A percentile compares a stretch with the other conserved stretches of the same genome.
Evolutionary conservation across 306 rosid species (phyloP).

Genomic region (Glycyrrhiza uralensis): DNA sequence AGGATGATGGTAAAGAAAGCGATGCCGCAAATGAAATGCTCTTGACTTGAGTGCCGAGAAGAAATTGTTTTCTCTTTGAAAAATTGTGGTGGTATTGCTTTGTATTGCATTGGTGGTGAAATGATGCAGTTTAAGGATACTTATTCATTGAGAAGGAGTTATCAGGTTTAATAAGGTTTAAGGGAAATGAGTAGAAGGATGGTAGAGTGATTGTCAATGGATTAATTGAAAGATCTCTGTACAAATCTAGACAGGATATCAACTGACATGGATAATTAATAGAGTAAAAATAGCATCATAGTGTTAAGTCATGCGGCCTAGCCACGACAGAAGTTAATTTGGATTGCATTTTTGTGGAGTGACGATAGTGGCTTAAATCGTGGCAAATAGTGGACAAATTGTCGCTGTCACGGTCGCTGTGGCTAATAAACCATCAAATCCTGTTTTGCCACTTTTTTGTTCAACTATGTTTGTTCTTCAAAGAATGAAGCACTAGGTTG

Average conservation of each 20-base stretch:
- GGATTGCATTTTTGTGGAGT: too few relatives aligned
- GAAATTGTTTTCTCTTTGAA: too few relatives aligned
- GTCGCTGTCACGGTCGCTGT: not conserved
- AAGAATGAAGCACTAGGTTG: not conserved
- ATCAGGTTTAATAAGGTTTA: too few relatives aligned
- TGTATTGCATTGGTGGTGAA: too few relatives aligned
- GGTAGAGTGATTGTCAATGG: not conserved
- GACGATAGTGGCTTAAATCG: too few relatives aligned
- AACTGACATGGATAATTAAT: not conserved
- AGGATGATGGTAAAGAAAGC: not conserved
- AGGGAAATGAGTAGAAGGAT: not conserved
- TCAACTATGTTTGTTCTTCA: not conserved
- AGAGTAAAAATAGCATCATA: not conserved
- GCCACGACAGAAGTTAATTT: too few relatives aligned
- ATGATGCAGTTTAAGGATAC: too few relatives aligned
- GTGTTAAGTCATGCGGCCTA: not conserved
- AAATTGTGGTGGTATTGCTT: too few relatives aligned
- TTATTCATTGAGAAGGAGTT: too few relatives aligned
- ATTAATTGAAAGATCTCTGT: not conserved
- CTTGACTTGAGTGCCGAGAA: too few relatives aligned
- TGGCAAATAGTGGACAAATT: too few relatives aligned
- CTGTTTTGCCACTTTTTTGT: not conserved
- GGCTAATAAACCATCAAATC: too few relatives aligned
- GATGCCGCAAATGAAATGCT: not conserved
- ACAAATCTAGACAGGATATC: not conserved